Base-by-base conservation (phyloP, 768 basidiomycete genomes). In the Coprinopsis cinerea region DNA sequence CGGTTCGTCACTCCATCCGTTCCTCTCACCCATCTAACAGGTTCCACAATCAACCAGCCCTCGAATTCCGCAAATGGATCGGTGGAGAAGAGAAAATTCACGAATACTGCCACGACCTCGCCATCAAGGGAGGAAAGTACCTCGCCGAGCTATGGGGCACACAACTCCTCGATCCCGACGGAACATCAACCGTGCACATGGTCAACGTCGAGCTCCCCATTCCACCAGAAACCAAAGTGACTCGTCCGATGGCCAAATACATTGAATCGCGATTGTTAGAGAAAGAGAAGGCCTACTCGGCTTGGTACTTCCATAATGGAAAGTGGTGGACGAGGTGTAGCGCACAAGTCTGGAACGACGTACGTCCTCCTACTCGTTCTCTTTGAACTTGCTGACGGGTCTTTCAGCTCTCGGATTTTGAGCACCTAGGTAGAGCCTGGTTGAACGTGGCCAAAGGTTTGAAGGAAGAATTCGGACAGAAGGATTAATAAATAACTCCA, bases 1-100 rank as follows among this genome's bases (percentile, higher is more conserved):
- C 55, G 82, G 83, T 81, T 47, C 49, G 66, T 52, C 13, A n/a
- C n/a, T 39, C 17, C 7, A 27, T 22, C n/a, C 15, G 10, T 25
- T 24, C n/a, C 11, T 45, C 22, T 34, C 11, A 1, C 14, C 49
- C 22, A 25, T 35, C 17, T 37, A 3, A n/a, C 24, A 30, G 14
- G 24, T 15, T 22, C 27, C 10, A 20, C 30, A 41, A 23, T 42
- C 10, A 15, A 23, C n/a, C 49, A 79, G 90, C 89, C 0, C 61
- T 91, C 3, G 76, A 82, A 25, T 92, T 92, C 67, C 78, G 91
- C 24, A 59, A 74, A 51, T 77, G 77, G 68, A 64, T 91, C 1
- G 90, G 91, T 1, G 89, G 91, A 4, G 90, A 93, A 62, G 63
- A 75, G 22, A 73, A 70, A 39, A 92, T 93, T 51, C 79, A 77